phyloP scores from a whole-genome alignment of 75 land plant species.

The Picea sitchensis region DNA sequence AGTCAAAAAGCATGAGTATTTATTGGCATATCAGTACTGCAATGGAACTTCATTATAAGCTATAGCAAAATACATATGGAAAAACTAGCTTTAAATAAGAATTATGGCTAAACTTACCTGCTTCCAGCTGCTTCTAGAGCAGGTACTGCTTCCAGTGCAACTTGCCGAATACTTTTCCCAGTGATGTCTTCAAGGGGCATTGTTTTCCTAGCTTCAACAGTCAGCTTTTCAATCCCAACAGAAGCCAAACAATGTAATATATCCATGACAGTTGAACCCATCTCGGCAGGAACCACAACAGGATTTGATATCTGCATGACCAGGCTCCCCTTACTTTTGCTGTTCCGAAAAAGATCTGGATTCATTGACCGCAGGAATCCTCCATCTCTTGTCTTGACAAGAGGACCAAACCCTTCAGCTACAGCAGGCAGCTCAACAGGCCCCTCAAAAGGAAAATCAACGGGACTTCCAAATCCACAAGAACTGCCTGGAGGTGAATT shows the following conservation, averaged over 20 bases:
- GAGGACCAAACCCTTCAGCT: constrained; percentile 75
- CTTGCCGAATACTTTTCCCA: constrained; percentile 77
- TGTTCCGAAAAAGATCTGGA: constrained; percentile 60
- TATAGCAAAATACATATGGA: too few species aligned
- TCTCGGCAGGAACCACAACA: constrained; percentile 90
- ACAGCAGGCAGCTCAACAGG: constrained; percentile 63
- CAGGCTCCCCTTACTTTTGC: constrained; percentile 59
- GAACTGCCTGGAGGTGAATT: constrained; percentile 48
- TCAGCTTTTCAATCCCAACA: constrained; percentile 83
- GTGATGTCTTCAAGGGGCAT: constrained; percentile 97
- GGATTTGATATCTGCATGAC: constrained; percentile 92
- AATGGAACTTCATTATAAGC: too few species aligned
- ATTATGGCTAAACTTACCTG: neutral
- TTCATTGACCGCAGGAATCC: constrained; percentile 89
- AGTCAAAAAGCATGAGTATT: neutral
- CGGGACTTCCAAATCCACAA: constrained; percentile 56
- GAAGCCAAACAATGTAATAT: constrained; percentile 76
- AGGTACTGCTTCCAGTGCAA: constrained; percentile 64
- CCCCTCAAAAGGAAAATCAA: constrained; percentile 35
- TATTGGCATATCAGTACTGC: neutral
- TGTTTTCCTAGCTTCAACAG: constrained; percentile 69
- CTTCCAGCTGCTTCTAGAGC: constrained; percentile 30
- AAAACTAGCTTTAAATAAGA: too few species aligned
- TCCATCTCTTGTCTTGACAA: constrained; percentile 75
- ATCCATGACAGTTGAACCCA: constrained; percentile 80